phyloP scores from a whole-genome alignment of 345 rosid species.

The Eucalyptus camaldulensis region DNA sequence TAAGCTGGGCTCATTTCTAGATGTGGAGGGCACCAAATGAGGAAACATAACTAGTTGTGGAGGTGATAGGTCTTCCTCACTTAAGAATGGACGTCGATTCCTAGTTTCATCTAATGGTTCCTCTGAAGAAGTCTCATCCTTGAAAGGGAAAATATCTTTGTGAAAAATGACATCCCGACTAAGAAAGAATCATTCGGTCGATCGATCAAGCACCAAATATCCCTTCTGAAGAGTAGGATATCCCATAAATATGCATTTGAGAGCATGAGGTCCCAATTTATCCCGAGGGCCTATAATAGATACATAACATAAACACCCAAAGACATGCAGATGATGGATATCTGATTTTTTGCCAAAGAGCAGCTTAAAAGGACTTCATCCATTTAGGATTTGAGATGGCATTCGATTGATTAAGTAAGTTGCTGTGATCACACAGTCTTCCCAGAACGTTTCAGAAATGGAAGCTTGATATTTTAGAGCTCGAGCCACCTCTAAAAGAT shows the following conservation, averaged over 20 bases:
- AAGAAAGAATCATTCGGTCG: too few relatives aligned
- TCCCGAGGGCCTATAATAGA: background rate
- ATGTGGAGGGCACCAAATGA: background rate
- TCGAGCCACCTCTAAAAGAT: background rate
- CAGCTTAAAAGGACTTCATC: background rate
- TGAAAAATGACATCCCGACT: background rate
- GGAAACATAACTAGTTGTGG: background rate
- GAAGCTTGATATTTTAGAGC: background rate
- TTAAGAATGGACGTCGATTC: background rate
- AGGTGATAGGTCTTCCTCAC: background rate
- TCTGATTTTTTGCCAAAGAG: background rate
- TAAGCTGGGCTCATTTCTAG: background rate
- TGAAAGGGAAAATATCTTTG: background rate
- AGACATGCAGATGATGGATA: background rate
- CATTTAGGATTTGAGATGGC: background rate
- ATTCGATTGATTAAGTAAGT: background rate
- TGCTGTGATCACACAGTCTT: background rate
- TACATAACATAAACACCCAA: background rate
- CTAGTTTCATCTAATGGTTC: background rate
- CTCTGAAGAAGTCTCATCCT: background rate
- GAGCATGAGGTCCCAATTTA: background rate
- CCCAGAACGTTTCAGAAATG: background rate
- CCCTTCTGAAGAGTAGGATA: background rate
- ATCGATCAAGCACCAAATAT: background rate
- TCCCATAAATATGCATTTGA: background rate